A percentile compares a stretch with the other conserved stretches of the same genome.
phyloP scores from a whole-genome alignment of 768 basidiomycete genomes.

The Exsudoporus frostii region DNA sequence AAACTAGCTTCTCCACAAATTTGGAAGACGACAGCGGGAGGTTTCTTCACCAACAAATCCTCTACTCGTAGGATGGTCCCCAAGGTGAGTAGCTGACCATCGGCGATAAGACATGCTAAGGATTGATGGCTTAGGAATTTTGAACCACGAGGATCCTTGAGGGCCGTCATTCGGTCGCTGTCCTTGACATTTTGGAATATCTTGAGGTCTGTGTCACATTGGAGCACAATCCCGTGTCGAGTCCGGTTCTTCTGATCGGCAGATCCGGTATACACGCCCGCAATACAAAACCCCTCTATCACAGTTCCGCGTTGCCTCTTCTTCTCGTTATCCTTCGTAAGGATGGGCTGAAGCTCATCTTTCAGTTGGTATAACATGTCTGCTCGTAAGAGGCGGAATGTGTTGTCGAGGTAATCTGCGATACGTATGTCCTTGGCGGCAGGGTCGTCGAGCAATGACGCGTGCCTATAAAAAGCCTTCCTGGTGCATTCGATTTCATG shows the following conservation, averaged over 20 bases:
- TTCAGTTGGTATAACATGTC: conserved; percentile 58
- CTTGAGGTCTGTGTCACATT: conserved; percentile 36
- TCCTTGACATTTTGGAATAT: conserved; percentile 33
- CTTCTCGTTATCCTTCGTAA: conserved; percentile 37
- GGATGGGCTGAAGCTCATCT: conserved; percentile 49
- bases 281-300: conserved; percentile 37
- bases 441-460: conserved; percentile 42
- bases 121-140: conserved; percentile 54
- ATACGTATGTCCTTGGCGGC: conserved; percentile 35
- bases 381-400: conserved; percentile 62
- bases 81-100: conserved; percentile 49
- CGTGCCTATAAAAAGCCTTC: conserved; percentile 47
- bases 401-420: conserved; percentile 57
- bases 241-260: conserved; percentile 26
- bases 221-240: conserved; percentile 42
- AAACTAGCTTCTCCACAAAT: conserved; percentile 43
- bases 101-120: conserved; percentile 48
- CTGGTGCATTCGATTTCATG: conserved; percentile 50
- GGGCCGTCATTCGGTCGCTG: conserved; percentile 37
- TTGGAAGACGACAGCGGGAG: conserved; percentile 52
- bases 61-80: conserved; percentile 54
- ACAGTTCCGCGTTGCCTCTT: conserved; percentile 34
- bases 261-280: conserved; percentile 35
- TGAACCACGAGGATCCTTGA: conserved; percentile 30
- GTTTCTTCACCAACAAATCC: conserved; percentile 43